Evolutionary conservation across 2,329 filamentous ascomycete species (phyloP), one percentile per base, ranked within the genome.

Genomic region (Fusarium nodosum): DNA sequence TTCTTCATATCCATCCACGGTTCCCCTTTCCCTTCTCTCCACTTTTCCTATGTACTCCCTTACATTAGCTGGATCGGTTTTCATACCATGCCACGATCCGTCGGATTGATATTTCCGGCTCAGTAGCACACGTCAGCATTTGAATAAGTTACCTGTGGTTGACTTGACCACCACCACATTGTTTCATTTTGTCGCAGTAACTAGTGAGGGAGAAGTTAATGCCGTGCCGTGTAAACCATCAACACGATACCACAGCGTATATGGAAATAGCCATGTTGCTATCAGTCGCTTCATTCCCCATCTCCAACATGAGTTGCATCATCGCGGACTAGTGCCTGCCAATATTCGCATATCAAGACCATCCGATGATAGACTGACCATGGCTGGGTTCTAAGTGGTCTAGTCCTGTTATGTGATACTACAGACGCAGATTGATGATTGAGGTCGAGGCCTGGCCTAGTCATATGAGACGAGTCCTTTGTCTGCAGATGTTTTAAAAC

Each of bases 61-160:
- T 72, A 39, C 56, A 44, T 71, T 42, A 15, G 9, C 54, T 46
- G 22, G 31, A 52, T 63, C 26, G 33, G 41, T 16, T 31, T 36
- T 24, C 33, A 7, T 22, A 38, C 26, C 28, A 20, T 48, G n/a
- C 31, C 15, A 13, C 42, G 13, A 26, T 42, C 47, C 59, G 28
- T 45, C 56, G 28, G 59, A 24, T 57, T 33, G 30, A 59, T 39
- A 50, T 59, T 50, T 38, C 36, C 22, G n/a, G 16, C 56, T 64
- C 38, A 28, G 52, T n/a, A 31, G 64, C 58, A 71, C 61, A 54
- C 70, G 72, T 74, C 72, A 73, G 70, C 66, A 51, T 18, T 20
- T 20, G 9, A 26, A n/a, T 20, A 28, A 9, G 31, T 26, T 46
- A 13, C 33, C n/a, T 26, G 31, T 47, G 11, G 22, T 45, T 52